Percentiles rank a stretch among this genome's conserved stretches.
phyloP scores from a whole-genome alignment of 2,329 filamentous ascomycete genomes.

The Fusarium solani-melongenae region DNA sequence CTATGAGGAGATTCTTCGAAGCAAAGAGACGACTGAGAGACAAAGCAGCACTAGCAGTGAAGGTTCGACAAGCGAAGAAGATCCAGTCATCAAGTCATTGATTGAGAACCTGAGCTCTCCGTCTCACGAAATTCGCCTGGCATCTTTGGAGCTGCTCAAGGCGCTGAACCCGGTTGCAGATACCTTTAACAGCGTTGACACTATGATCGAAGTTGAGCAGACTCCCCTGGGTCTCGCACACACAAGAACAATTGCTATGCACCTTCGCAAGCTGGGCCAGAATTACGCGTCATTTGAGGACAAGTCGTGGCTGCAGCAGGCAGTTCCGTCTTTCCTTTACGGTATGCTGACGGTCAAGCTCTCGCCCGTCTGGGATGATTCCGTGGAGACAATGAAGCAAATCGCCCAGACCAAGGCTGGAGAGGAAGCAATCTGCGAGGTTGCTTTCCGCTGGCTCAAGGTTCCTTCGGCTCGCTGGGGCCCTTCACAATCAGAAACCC shows the following conservation, averaged over 20 bases:
- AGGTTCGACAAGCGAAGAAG: slow-evolving; percentile 58
- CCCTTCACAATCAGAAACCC: slow-evolving; percentile 51
- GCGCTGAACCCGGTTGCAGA: slow-evolving; percentile 57
- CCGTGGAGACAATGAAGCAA: slow-evolving; percentile 78
- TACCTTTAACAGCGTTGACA: slow-evolving; percentile 44
- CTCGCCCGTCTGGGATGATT: slow-evolving; percentile 88
- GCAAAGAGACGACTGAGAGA: slow-evolving; percentile 27
- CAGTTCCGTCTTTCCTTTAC: slow-evolving; percentile 86
- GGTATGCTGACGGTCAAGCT: slow-evolving; percentile 89
- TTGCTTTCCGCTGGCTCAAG: slow-evolving; percentile 83
- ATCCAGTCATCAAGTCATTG: slow-evolving; percentile 72
- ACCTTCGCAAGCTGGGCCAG: slow-evolving; percentile 80
- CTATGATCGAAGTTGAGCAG: slow-evolving; percentile 84
- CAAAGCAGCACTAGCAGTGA: slow-evolving; percentile 56
- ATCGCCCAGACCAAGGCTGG: slow-evolving; percentile 77
- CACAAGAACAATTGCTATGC: slow-evolving; percentile 82
- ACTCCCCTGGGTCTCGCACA: slow-evolving; percentile 82
- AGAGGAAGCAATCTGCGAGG: slow-evolving; percentile 76
- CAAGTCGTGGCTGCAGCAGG: slow-evolving; percentile 73
- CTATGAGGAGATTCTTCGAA: slow-evolving; percentile 59
- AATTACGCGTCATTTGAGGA: slow-evolving; percentile 69
- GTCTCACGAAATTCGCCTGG: slow-evolving; percentile 78
- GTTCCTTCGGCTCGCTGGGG: slow-evolving; percentile 66
- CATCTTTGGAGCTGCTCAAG: slow-evolving; percentile 78
- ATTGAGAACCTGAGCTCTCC: slow-evolving; percentile 79